phyloP scores from a whole-genome alignment of 495 filamentous ascomycete species.

The Bombardia bombarda region DNA sequence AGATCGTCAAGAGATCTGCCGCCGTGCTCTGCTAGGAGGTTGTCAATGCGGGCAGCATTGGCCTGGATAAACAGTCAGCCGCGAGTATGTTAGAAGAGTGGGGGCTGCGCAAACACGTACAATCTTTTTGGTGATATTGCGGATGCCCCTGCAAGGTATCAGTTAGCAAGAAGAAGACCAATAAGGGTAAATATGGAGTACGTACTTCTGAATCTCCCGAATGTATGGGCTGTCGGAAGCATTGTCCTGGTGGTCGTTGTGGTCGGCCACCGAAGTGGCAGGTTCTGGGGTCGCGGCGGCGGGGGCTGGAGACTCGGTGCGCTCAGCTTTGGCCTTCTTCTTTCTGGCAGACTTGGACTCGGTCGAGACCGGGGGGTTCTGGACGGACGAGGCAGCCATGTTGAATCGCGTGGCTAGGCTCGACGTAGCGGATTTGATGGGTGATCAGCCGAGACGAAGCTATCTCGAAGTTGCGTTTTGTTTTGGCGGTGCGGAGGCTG shows the following conservation, averaged over 20 bases:
- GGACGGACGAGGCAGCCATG: constrained; percentile 43
- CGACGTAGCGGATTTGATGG: not conserved
- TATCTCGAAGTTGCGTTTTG: not conserved
- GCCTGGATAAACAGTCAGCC: constrained; percentile 44
- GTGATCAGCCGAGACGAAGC: not conserved
- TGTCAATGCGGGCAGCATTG: constrained; percentile 69
- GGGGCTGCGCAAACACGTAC: constrained; percentile 41
- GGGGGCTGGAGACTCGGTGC: constrained; percentile 40
- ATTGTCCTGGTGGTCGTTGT: constrained; percentile 40
- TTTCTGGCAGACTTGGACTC: constrained; percentile 61
- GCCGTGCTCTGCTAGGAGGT: constrained; percentile 68
- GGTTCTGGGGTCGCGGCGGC: constrained; percentile 32
- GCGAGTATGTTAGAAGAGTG: not conserved
- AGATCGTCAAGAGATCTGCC: constrained; percentile 76
- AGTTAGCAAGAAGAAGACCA: constrained; percentile 3
- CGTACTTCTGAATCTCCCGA: constrained; percentile 76
- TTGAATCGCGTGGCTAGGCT: constrained; percentile 10
- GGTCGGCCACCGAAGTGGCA: constrained; percentile 25
- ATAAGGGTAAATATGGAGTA: not conserved
- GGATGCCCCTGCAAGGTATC: constrained; percentile 56
- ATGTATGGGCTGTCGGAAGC: constrained; percentile 63
- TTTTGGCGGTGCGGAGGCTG: not conserved
- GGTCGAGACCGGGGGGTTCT: constrained; percentile 40
- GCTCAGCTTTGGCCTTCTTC: constrained; percentile 58
- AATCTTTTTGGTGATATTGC: constrained; percentile 81